Evolutionary conservation across 2,329 filamentous ascomycete genomes (phyloP).

Genomic region (Aspergillus floridensis): DNA sequence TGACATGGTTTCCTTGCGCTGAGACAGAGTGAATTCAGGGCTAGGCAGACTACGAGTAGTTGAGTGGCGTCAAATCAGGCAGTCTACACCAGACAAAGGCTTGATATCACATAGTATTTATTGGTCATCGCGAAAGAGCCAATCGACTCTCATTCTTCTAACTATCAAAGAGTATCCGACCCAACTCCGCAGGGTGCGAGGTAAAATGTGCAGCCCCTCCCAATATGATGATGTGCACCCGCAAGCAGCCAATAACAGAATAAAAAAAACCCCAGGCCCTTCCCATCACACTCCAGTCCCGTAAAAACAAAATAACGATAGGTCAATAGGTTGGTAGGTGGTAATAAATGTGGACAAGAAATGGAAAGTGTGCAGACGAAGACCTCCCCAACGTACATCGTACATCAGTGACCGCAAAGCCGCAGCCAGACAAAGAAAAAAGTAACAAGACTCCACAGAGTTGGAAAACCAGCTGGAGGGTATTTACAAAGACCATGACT

Average conservation of each 20-base stretch:
- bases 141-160: background rate
- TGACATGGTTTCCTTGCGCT: background rate
- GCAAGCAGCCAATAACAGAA: slow-evolving; percentile 1
- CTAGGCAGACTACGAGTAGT: too few relatives aligned
- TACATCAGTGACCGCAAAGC: slow-evolving; percentile 26
- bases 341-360: slow-evolving; percentile 16
- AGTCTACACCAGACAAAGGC: too few relatives aligned
- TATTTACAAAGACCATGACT: slow-evolving; percentile 28
- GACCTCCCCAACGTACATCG: slow-evolving; percentile 31
- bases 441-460: slow-evolving; percentile 23
- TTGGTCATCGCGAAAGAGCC: background rate
- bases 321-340: slow-evolving; percentile 12
- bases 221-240: background rate
- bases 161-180: background rate
- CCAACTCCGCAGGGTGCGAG: background rate
- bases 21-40: background rate
- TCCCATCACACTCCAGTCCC: slow-evolving; percentile 32
- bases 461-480: slow-evolving; percentile 24
- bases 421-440: slow-evolving; percentile 23
- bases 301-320: slow-evolving; percentile 19
- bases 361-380: slow-evolving; percentile 23
- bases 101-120: background rate
- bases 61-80: too few relatives aligned
- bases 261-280: slow-evolving; percentile 22
- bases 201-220: slow-evolving; percentile 1